These are phyloP conservation scores for Rhizophagus clarus DNA, from an alignment of 192 early-diverging fungal genomes.

Conservation along the genomic window DNA sequence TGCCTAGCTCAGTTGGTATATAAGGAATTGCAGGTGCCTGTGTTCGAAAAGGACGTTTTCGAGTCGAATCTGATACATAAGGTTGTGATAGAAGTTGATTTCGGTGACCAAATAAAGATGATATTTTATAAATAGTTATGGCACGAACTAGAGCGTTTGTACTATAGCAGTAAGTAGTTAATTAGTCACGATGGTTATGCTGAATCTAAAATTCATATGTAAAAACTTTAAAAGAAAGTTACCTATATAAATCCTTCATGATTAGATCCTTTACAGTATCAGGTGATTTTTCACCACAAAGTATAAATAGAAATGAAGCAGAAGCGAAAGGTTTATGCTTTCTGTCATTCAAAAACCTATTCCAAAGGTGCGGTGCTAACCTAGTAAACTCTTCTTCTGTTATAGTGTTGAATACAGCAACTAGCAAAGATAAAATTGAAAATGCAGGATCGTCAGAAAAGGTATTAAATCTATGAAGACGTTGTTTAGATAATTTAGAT, in stretches of 20 bases:
- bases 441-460: constrained; percentile 31
- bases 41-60: constrained; percentile 50
- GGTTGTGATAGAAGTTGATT: constrained; percentile 49
- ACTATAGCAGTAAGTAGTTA: neutral
- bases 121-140: constrained; percentile 44
- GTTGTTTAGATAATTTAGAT: neutral
- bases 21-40: constrained; percentile 52
- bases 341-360: constrained; percentile 51
- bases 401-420: constrained; percentile 54
- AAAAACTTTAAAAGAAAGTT: neutral
- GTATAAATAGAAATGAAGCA: constrained; percentile 57
- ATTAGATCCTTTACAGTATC: constrained; percentile 43
- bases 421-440: constrained; percentile 49
- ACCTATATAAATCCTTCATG: constrained; percentile 52
- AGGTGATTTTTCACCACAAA: constrained; percentile 57
- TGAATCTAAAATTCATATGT: neutral
- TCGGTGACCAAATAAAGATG: constrained; percentile 49
- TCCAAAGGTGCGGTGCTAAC: constrained; percentile 49
- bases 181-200: neutral
- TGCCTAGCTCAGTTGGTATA: constrained; percentile 55
- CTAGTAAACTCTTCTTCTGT: constrained; percentile 40
- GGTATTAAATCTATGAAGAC: constrained; percentile 4
- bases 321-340: constrained; percentile 43
- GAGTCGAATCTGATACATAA: constrained; percentile 49
- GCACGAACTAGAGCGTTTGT: constrained; percentile 25